These are phyloP conservation scores for Xylaria telfairii DNA, from an alignment of 495 filamentous ascomycete genomes.

Conservation along the genomic window DNA sequence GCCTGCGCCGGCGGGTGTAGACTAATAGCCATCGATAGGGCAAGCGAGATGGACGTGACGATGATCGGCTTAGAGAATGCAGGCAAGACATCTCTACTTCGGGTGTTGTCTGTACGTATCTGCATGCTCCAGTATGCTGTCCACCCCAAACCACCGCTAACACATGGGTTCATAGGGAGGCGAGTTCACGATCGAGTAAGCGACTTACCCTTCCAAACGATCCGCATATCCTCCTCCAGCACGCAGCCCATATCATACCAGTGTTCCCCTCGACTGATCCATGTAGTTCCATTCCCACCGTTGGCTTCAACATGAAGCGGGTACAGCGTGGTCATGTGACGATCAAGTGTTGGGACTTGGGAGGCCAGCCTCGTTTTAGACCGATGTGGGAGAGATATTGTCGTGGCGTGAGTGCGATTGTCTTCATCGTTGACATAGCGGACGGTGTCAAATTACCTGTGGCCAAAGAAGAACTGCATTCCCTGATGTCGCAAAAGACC, in stretches of 20 bases:
- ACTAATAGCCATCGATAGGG: conserved; percentile 61
- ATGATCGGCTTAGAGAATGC: conserved; percentile 99
- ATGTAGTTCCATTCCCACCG: conserved; percentile 92
- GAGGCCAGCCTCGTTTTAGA: conserved; percentile 94
- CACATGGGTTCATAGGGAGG: conserved; percentile 70
- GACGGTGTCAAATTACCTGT: conserved; percentile 81
- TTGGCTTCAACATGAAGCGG: conserved; percentile 98
- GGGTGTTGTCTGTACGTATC: conserved; percentile 86
- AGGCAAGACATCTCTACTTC: conserved; percentile 92
- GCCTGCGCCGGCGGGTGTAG: conserved; percentile 29
- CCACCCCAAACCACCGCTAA: conserved; percentile 31
- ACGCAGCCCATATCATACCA: conserved; percentile 11
- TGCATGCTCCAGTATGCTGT: conserved; percentile 13
- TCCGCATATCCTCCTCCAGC: background rate
- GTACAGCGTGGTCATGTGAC: conserved; percentile 99
- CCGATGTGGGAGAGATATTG: conserved; percentile 99
- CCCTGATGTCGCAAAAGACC: conserved; percentile 81
- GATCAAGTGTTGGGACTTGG: conserved; percentile 98
- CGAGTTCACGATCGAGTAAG: conserved; percentile 99
- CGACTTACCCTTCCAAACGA: conserved; percentile 35
- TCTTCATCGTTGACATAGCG: conserved; percentile 95
- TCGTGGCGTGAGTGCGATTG: conserved; percentile 95
- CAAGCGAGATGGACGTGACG: conserved; percentile 98
- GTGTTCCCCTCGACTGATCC: conserved; percentile 23
- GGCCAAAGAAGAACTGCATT: conserved; percentile 89